These are phyloP conservation scores for Tulasnella sp. DNA, from an alignment of 768 basidiomycete species.

Conservation along the genomic window DNA sequence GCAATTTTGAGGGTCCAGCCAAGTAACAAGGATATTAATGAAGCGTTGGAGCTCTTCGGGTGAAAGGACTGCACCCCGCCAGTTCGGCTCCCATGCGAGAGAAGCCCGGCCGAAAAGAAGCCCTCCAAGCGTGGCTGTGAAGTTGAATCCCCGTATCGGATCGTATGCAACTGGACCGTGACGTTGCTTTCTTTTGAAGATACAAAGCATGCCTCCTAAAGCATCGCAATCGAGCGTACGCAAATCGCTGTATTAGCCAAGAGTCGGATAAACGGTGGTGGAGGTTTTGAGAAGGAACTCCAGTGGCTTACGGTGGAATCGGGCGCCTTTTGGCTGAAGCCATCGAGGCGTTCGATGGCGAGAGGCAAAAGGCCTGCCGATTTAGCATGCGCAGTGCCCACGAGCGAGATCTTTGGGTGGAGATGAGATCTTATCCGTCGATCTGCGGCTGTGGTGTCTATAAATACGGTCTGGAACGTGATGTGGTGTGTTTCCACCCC, in stretches of 20 bases:
- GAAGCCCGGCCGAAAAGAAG: no score
- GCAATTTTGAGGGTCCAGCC: no score
- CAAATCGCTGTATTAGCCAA: conserved; percentile 67
- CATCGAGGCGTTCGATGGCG: conserved; percentile 58
- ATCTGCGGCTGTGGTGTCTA: neutral
- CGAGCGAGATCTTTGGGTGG: conserved; percentile 75
- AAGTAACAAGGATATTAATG: no score
- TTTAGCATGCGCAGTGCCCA: conserved; percentile 76
- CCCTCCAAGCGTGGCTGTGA: no score
- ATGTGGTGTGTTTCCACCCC: neutral
- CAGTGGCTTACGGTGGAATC: conserved; percentile 43
- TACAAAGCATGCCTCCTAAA: conserved; percentile 56
- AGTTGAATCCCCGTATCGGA: conserved; percentile 51
- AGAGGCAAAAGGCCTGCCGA: conserved; percentile 48
- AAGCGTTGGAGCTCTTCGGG: no score
- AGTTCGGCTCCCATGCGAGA: no score
- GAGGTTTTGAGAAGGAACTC: conserved; percentile 52
- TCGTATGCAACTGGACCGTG: conserved; percentile 33
- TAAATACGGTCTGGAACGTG: neutral
- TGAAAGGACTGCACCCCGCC: no score
- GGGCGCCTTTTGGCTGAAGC: conserved; percentile 47
- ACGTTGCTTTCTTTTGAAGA: conserved; percentile 69
- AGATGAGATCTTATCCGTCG: conserved; percentile 45
- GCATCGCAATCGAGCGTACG: conserved; percentile 48
- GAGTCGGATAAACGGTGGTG: conserved; percentile 75